Percentiles rank a stretch among this genome's conserved stretches.
Evolutionary conservation across 805 yeast species (phyloP).

Genomic region (Cyberlindnera nakhonratchasimensis): DNA sequence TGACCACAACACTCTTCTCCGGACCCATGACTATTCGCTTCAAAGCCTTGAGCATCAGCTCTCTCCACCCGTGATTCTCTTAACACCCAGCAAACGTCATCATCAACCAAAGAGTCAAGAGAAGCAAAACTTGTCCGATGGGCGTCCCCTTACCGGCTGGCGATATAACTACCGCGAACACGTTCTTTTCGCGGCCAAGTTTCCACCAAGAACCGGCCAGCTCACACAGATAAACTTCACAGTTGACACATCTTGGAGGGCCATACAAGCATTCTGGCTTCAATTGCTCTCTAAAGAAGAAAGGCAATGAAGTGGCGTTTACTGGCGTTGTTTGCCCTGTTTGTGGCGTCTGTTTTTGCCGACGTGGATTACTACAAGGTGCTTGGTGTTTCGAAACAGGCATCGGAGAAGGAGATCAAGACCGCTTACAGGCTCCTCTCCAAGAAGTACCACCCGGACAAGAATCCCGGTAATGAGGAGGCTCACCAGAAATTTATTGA

Average conservation of each 20-base stretch:
- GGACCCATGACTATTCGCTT: slow-evolving; percentile 17
- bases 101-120: not conserved
- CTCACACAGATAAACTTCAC: too few relatives aligned
- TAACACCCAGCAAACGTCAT: too few relatives aligned
- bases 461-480: slow-evolving; percentile 75
- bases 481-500: slow-evolving; percentile 87
- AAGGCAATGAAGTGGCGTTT: slow-evolving; percentile 9
- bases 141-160: not conserved
- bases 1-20: slow-evolving; percentile 48
- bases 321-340: slow-evolving; percentile 4
- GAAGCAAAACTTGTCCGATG: too few relatives aligned
- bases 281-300: too few relatives aligned
- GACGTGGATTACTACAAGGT: slow-evolving; percentile 49
- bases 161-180: not conserved
- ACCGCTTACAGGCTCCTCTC: slow-evolving; percentile 79
- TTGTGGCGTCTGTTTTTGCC: slow-evolving; percentile 10
- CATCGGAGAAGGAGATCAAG: slow-evolving; percentile 78
- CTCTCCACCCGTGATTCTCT: too few relatives aligned
- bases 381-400: slow-evolving; percentile 65
- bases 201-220: not conserved
- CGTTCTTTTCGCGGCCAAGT: not conserved
- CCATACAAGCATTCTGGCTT: too few relatives aligned
- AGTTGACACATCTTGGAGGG: slow-evolving; percentile 17
- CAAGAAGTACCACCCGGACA: slow-evolving; percentile 91
- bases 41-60: slow-evolving; percentile 11